These are phyloP conservation scores for Collybia mongolica DNA, from an alignment of 768 basidiomycete species.

Conservation along the genomic window DNA sequence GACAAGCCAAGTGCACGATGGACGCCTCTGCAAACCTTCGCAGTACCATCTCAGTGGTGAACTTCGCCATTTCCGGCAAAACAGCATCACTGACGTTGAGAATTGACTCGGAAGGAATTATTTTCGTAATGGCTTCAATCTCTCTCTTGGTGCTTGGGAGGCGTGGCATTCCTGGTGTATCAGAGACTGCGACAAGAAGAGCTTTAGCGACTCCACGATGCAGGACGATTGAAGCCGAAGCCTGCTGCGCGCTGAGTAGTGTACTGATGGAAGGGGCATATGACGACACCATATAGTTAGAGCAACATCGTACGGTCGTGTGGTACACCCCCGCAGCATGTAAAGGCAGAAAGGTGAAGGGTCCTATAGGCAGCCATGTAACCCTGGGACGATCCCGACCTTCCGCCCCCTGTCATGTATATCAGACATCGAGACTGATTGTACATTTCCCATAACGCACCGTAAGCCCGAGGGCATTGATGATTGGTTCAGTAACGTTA, in stretches of 20 bases:
- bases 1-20: conserved; percentile 35
- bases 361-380: conserved; percentile 18
- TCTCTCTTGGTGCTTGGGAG: background rate
- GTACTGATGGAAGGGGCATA: conserved; percentile 19
- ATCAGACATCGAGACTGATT: background rate
- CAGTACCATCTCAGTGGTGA: conserved; percentile 10
- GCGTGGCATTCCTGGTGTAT: background rate
- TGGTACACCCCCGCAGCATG: conserved; percentile 19
- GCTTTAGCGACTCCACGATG: background rate
- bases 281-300: conserved; percentile 18
- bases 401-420: background rate
- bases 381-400: conserved; percentile 2
- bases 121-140: conserved; percentile 2
- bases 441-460: background rate
- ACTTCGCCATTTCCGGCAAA: conserved; percentile 2
- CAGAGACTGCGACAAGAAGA: background rate
- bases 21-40: conserved; percentile 4
- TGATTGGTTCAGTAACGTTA: conserved; percentile 18
- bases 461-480: conserved; percentile 10
- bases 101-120: background rate
- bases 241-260: conserved; percentile 1
- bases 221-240: background rate
- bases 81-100: background rate
- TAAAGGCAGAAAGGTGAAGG: conserved; percentile 18
- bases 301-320: conserved; percentile 2